Evolutionary conservation across 495 filamentous ascomycete genomes (phyloP), one percentile per base, ranked within the genome.

Genomic region (Talaromyces wortmannii): DNA sequence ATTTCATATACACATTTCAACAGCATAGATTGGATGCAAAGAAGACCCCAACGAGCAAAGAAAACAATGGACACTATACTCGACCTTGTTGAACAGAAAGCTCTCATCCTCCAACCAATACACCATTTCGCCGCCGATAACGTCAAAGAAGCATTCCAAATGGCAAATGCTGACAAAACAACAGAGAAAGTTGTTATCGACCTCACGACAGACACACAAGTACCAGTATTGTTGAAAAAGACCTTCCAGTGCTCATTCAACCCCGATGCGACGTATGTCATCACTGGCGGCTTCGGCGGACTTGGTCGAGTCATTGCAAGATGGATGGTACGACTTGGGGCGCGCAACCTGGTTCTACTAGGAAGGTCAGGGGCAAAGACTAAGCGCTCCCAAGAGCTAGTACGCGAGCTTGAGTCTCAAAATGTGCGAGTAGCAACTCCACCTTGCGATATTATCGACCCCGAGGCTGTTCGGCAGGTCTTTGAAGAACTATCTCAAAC

Each of bases 121-220:
- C 65, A 1, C 64, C 66, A 6, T 77, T 77, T 55, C 23, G 48
- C 15, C 12, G 32, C 2, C 36, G 36, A 10, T 40, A 40, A 40
- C 13, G 2, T 40, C 13, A 13, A 40, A 13, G 36, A 40, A 8
- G 13, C 13, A 5, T 40, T 40, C 13, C 63, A 76, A 5, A 63
- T 74, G 7, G 84, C 83, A 2, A 23, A 23, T 23, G 4, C 23
- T 4, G 23, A 23, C 23, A 23, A 23, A 23, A 23, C 23, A 4
- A 23, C 23, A 23, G 23, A 23, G 1, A 88, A 87, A 62, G 58
- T 83, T 11, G 77, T 86, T 11, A 61, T 88, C 11, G 64, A 72
- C 23, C 67, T 70, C 0, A 57, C 58, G 16, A 53, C 55, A 6
- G 55, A 70, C 6, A 54, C 52, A 55, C 46, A 30, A 45, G 51